Conservation (phyloP, 768 basidiomycete species). For the Artomyces pyxidatus region DNA sequence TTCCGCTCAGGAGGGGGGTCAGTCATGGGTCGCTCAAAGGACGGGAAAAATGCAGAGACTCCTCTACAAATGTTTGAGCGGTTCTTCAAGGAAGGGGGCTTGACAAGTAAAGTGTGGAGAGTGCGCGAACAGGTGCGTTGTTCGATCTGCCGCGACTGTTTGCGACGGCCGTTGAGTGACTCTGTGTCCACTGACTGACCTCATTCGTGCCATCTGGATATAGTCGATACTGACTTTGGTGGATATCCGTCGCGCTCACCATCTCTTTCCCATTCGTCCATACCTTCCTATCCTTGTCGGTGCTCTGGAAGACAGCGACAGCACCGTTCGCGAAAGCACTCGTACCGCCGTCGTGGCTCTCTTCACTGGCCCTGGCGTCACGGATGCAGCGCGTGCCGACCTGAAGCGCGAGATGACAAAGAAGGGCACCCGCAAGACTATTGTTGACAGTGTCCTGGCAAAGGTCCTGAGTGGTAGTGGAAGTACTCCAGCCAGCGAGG, state of each 20-base stretch:
- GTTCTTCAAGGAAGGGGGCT: slow-evolving; percentile 59
- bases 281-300: slow-evolving; percentile 78
- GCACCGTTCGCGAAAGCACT: slow-evolving; percentile 82
- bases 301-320: slow-evolving; percentile 84
- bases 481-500: slow-evolving; percentile 39
- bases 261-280: slow-evolving; percentile 71
- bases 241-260: slow-evolving; percentile 61
- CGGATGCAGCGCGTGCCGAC: slow-evolving; percentile 83
- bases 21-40: slow-evolving; percentile 35
- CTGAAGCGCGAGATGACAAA: slow-evolving; percentile 87
- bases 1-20: slow-evolving; percentile 47
- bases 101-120: slow-evolving; percentile 79
- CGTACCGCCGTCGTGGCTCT: slow-evolving; percentile 74
- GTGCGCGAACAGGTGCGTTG: slow-evolving; percentile 74
- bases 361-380: slow-evolving; percentile 76
- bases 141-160: slow-evolving; percentile 16
- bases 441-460: slow-evolving; percentile 70
- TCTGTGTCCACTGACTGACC: neutral
- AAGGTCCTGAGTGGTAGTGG: slow-evolving; percentile 48
- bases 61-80: slow-evolving; percentile 66
- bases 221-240: slow-evolving; percentile 58
- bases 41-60: slow-evolving; percentile 59
- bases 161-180: slow-evolving; percentile 21
- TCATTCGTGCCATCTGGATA: neutral
- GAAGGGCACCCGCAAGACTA: slow-evolving; percentile 80